A percentile compares a stretch with the other conserved stretches of the same genome.
Conservation (phyloP, 1,284 basidiomycete species). For the Exobasidium rhododendri region DNA sequence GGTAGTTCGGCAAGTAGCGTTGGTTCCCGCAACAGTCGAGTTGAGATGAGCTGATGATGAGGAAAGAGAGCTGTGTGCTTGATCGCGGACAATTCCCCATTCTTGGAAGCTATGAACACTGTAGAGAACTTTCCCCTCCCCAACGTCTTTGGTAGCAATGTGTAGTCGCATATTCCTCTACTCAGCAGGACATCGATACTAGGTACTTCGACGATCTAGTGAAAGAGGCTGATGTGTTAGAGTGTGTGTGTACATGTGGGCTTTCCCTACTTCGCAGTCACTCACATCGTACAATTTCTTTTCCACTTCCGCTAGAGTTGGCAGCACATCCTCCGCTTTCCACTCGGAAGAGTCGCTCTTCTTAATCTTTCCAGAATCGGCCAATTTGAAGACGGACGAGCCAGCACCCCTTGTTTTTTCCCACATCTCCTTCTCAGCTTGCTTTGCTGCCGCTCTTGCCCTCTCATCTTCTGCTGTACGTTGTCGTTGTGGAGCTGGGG, state of each 20-base stretch:
- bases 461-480: slow-evolving; percentile 14
- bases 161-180: slow-evolving; percentile 52
- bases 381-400: slow-evolving; percentile 40
- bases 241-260: no score
- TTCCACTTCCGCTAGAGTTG: slow-evolving; percentile 18
- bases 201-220: slow-evolving; percentile 29
- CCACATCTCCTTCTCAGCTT: slow-evolving; percentile 43
- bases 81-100: slow-evolving; percentile 57
- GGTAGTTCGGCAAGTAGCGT: slow-evolving; percentile 61
- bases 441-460: slow-evolving; percentile 32
- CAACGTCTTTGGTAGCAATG: slow-evolving; percentile 50
- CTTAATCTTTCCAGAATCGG: slow-evolving; percentile 24
- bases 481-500: background rate
- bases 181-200: slow-evolving; percentile 48
- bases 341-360: background rate
- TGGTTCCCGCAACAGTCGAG: slow-evolving; percentile 61
- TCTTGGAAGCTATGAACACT: slow-evolving; percentile 52
- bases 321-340: slow-evolving; percentile 19
- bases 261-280: background rate
- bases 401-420: slow-evolving; percentile 48
- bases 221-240: background rate
- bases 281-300: slow-evolving; percentile 14
- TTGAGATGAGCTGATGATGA: slow-evolving; percentile 62
- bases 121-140: slow-evolving; percentile 53
- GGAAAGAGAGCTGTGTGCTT: slow-evolving; percentile 63